A percentile compares a stretch with the other conserved stretches of the same genome.
Conservation (phyloP, 441 rosid species). For the Eutrema salsugineum region DNA sequence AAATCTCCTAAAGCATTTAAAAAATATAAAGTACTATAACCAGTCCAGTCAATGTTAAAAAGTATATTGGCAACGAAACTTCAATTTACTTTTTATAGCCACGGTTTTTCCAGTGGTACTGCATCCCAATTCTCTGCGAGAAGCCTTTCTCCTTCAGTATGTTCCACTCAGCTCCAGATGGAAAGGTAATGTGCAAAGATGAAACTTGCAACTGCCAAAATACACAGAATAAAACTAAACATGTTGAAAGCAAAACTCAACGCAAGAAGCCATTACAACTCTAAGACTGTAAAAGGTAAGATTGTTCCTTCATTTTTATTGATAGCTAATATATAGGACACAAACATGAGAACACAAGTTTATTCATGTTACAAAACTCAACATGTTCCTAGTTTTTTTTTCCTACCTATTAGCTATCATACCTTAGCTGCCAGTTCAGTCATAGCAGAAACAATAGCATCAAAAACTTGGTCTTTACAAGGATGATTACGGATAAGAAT, state of each 20-base stretch:
- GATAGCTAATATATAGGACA: too few species aligned
- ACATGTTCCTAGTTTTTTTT: not conserved
- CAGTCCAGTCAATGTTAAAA: not conserved
- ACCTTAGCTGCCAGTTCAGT: slow-evolving; percentile 73
- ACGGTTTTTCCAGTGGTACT: slow-evolving; percentile 91
- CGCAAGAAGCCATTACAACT: not conserved
- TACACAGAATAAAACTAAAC: slow-evolving; percentile 11
- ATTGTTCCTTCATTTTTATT: not conserved
- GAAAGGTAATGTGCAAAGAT: slow-evolving; percentile 82
- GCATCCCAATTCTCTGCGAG: slow-evolving; percentile 87
- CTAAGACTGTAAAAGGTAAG: not conserved
- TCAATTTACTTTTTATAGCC: slow-evolving; percentile 68
- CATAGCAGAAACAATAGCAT: slow-evolving; percentile 62
- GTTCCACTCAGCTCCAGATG: slow-evolving; percentile 77
- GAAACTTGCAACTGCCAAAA: slow-evolving; percentile 67
- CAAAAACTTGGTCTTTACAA: slow-evolving; percentile 69
- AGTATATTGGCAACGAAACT: not conserved
- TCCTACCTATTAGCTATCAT: not conserved
- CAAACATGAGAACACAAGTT: not conserved
- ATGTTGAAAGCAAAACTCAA: not conserved
- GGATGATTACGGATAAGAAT: slow-evolving; percentile 59
- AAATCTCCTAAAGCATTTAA: too few species aligned
- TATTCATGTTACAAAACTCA: not conserved
- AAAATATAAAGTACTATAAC: not conserved
- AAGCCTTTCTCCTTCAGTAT: slow-evolving; percentile 69